Base-by-base conservation (phyloP, 2,329 filamentous ascomycete genomes). In the Knufia petricola region DNA sequence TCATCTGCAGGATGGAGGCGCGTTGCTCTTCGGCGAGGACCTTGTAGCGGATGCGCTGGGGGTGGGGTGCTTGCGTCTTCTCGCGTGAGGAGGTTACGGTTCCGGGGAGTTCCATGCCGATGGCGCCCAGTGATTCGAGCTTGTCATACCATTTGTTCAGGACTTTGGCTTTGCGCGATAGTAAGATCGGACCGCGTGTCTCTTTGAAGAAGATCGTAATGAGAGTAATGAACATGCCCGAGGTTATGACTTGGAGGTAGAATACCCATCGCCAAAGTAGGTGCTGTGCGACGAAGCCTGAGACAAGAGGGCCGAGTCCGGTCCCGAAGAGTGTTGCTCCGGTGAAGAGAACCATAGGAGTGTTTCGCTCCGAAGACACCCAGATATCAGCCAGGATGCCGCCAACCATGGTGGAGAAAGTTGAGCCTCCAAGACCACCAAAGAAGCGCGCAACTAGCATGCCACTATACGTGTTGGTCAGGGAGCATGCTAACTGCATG, bases 301-400 rank as follows among this genome's bases (percentile, higher is more conserved):
- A 77, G 0, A 88, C 70, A 4, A 95, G 61, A 0, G 89, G 88
- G 0, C 88, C 89, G 0, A 84, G 68, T 0, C 87, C 87, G 0
- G 87, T 94, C 0, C 88, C 90, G 10, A 84, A 74, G 0, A 95
- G 69, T 0, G 87, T 88, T 3, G 75, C 73, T 0, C 84, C 86
- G 8, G 84, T 85, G 64, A 94, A 95, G 0, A 95, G 63, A 0
- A 87, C 84, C 90, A 95, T 95, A 0, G 89, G 85, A 0, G 83
- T 87, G 59, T 95, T 95, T 31, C 90, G 75, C 32, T 85, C 82
- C 50, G 84, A 70, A 9, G 85, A 79, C 36, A 82, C 78, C 69
- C 88, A 95, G 50, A 95, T 78, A 60, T 95, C 89, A 41, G 85
- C 84, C 32, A 95, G 84, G 3, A 95, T 85, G 2, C 89, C 89